Conservation (phyloP, 2,329 filamentous ascomycete genomes). For the Orbilia ellipsospora region DNA sequence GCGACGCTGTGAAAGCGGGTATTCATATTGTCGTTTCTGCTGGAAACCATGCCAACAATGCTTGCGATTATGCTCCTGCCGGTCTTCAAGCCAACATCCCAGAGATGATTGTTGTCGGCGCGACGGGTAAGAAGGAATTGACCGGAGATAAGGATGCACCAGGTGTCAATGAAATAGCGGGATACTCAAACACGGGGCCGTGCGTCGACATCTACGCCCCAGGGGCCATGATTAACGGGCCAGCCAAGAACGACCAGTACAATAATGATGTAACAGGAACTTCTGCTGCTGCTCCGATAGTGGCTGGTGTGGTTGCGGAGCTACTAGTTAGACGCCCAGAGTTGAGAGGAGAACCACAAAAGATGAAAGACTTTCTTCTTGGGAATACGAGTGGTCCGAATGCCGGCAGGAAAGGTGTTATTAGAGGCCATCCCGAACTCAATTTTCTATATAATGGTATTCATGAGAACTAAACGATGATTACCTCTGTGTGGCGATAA, state of each 20-base stretch:
- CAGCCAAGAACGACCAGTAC: conserved; percentile 5
- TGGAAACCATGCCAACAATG: conserved; percentile 9
- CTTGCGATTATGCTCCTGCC: conserved; percentile 14
- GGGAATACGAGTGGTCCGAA: conserved; percentile 8
- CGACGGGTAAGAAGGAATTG: conserved; percentile 4
- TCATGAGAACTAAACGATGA: conserved; percentile 11
- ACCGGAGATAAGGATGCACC: conserved; percentile 4
- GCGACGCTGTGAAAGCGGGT: conserved; percentile 8
- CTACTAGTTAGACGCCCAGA: conserved; percentile 10
- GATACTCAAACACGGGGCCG: conserved; percentile 13
- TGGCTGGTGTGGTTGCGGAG: conserved; percentile 21
- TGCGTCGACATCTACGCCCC: conserved; percentile 33
- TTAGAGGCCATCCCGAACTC: background rate
- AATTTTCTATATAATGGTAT: conserved; percentile 20
- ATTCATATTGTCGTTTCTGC: conserved; percentile 12
- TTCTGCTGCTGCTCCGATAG: conserved; percentile 12
- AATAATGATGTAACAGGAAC: conserved; percentile 12
- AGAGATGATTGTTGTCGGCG: conserved; percentile 12
- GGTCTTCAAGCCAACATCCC: conserved; percentile 2
- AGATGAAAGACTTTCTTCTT: conserved; percentile 23
- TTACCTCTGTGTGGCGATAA: background rate
- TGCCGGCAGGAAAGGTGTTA: conserved; percentile 18
- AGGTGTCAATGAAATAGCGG: conserved; percentile 8
- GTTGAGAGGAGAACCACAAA: conserved; percentile 8
- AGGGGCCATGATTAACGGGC: conserved; percentile 10